Evolutionary conservation across 1,139 yeast genomes (phyloP), one percentile per base, ranked within the genome.

Genomic region (Scheffersomyces titani): DNA sequence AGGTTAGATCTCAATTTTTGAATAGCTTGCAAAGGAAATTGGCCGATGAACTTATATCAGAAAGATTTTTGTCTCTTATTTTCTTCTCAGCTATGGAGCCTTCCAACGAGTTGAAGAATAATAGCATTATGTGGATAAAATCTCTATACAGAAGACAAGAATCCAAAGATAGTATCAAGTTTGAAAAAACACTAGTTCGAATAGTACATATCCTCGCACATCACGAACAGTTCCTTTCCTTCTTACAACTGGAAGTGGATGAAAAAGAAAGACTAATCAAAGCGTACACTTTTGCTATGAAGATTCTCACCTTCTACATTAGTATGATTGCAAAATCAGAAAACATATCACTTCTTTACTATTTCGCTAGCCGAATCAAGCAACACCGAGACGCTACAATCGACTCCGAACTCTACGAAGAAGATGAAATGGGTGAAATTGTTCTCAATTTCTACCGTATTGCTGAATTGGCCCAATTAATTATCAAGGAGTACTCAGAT

Each of bases 61-160:
- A 87, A 55, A 81, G 86, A 59, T 92, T 87, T 65, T 68, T 90
- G 50, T 85, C 92, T 0, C 69, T 91, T 19, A 75, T 90, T 1
- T 91, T 89, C 67, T 88, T 90, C 68, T 79, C 84, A 63, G 96
- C 96, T 0, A 86, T 85, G 66, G 98, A 93, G 65, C 92, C 94
- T 0, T 80, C 83, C 48, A 64, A 64, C 3, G 74, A 74, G 2
- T 67, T 90, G 51, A 83, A 79, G 61, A 70, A 73, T 1, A 83
- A 82, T 51, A 82, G 85, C 0, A 77, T 79, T 24, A 88, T 88
- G n/a, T 92, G 97, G 97, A 80, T 91, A 6, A 78, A 80, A 52
- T 88, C 96, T 1, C 78, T 86, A 36, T 81, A 82, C 60, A 76
- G 72, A 54, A 81, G 83, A 67, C 74, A 72, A 21, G 78, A 76